Percentiles rank a stretch among this genome's conserved stretches.
phyloP scores from a whole-genome alignment of 2,329 filamentous ascomycete genomes.

The Drechslera avenae region DNA sequence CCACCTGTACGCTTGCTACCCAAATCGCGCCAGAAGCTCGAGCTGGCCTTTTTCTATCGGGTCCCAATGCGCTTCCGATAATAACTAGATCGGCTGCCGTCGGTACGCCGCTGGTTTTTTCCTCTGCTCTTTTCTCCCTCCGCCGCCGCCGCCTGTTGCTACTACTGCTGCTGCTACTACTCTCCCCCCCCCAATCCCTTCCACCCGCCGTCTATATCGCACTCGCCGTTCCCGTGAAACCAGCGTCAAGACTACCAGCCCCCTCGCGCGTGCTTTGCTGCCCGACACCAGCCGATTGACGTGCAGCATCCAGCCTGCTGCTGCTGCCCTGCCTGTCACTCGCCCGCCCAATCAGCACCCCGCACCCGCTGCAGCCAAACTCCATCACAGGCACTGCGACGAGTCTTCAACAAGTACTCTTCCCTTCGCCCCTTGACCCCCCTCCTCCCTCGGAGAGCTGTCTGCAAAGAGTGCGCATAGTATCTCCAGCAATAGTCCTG shows the following conservation, averaged over 20 bases:
- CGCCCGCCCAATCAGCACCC: slow-evolving; percentile 17
- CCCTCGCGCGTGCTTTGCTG: slow-evolving; percentile 19
- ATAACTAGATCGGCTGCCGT: slow-evolving; percentile 38
- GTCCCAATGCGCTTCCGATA: slow-evolving; percentile 28
- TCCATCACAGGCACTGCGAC: slow-evolving; percentile 1
- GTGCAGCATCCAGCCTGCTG: slow-evolving; percentile 31
- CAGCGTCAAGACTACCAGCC: background rate
- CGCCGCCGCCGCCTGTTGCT: slow-evolving; percentile 7
- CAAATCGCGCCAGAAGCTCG: slow-evolving; percentile 30
- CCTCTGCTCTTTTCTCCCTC: slow-evolving; percentile 17
- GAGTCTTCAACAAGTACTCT: slow-evolving; percentile 11
- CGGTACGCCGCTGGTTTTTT: slow-evolving; percentile 21
- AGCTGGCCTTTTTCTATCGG: slow-evolving; percentile 29
- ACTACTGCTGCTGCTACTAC: slow-evolving; percentile 20
- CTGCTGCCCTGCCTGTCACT: slow-evolving; percentile 5
- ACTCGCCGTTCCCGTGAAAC: background rate
- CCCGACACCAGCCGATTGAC: slow-evolving; percentile 40
- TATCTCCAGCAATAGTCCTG: slow-evolving; percentile 19
- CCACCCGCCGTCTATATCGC: background rate
- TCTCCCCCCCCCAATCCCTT: slow-evolving; percentile 4
- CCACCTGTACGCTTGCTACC: slow-evolving; percentile 35
- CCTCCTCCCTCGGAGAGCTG: slow-evolving; percentile 19
- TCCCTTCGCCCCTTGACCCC: slow-evolving; percentile 30
- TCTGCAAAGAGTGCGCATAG: slow-evolving; percentile 24
- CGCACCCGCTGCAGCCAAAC: slow-evolving; percentile 29